phyloP scores from a whole-genome alignment of 306 rosid species.

The Lathyrus oleraceus region DNA sequence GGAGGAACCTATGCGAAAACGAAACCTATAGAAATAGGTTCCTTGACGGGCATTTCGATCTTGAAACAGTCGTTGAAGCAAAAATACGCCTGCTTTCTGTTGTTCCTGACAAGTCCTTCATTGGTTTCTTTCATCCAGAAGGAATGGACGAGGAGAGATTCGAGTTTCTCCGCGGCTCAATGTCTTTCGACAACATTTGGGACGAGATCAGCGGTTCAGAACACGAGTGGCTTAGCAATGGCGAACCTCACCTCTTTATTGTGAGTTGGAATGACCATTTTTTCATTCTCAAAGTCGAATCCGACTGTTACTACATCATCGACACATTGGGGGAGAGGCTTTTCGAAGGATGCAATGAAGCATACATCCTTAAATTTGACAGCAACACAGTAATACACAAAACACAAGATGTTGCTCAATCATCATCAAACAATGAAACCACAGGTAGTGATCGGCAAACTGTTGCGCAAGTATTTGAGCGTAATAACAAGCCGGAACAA shows the following conservation, averaged over 20 bases:
- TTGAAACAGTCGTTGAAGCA: slow-evolving; percentile 86
- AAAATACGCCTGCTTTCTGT: slow-evolving; percentile 82
- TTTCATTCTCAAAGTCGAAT: slow-evolving; percentile 89
- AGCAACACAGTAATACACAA: slow-evolving; percentile 59
- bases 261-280: slow-evolving; percentile 99
- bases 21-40: slow-evolving; percentile 68
- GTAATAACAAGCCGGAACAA: slow-evolving; percentile 39
- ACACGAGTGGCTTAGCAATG: slow-evolving; percentile 48
- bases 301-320: slow-evolving; percentile 79
- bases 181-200: slow-evolving; percentile 96
- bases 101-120: slow-evolving; percentile 66
- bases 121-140: slow-evolving; percentile 96
- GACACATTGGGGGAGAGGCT: slow-evolving; percentile 98
- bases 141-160: slow-evolving; percentile 78
- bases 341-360: slow-evolving; percentile 91
- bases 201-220: slow-evolving; percentile 75
- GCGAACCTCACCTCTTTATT: slow-evolving; percentile 68
- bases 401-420: slow-evolving; percentile 37
- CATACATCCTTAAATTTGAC: slow-evolving; percentile 90
- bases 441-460: slow-evolving; percentile 43
- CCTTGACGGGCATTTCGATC: slow-evolving; percentile 95
- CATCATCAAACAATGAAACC: slow-evolving; percentile 53
- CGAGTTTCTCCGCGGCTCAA: slow-evolving; percentile 81
- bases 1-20: slow-evolving; percentile 86
- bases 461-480: slow-evolving; percentile 43